Percentiles rank a stretch among this genome's conserved stretches.
phyloP scores from a whole-genome alignment of 1,139 yeast species.

The Candida sp. region DNA sequence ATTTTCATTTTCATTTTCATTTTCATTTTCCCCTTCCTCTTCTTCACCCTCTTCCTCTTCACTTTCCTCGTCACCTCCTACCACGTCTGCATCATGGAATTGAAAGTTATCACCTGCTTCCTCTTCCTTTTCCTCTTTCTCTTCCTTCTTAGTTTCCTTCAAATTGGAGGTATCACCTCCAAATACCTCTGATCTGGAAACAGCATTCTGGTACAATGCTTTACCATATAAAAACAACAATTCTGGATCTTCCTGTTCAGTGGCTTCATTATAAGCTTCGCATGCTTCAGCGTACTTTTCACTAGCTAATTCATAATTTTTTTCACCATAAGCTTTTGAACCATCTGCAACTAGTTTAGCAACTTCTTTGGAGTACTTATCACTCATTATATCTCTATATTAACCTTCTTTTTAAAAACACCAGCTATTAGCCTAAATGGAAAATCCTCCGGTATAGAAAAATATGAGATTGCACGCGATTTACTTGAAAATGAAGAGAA shows the following conservation, averaged over 20 bases:
- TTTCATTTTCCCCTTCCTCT: conserved; percentile 14
- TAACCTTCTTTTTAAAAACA: no score
- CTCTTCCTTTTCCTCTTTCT: conserved; percentile 13
- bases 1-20: conserved; percentile 24
- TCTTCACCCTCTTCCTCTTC: conserved; percentile 24
- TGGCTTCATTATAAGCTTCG: conserved; percentile 42
- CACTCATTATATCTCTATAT: not conserved
- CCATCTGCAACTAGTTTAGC: conserved; percentile 54
- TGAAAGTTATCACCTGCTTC: conserved; percentile 42
- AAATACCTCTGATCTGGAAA: conserved; percentile 72
- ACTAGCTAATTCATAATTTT: conserved; percentile 66
- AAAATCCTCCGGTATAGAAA: not conserved
- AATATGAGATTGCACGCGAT: not conserved
- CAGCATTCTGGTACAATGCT: conserved; percentile 76
- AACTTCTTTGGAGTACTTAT: conserved; percentile 28
- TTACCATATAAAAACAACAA: conserved; percentile 75
- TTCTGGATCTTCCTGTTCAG: conserved; percentile 64
- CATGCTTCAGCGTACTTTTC: conserved; percentile 78
- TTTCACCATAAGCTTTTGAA: conserved; percentile 56
- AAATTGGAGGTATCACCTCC: conserved; percentile 49
- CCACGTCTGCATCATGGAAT: conserved; percentile 49
- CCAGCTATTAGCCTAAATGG: not conserved
- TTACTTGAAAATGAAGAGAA: no score
- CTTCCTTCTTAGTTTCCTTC: not conserved
- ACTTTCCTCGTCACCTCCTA: conserved; percentile 33